These are phyloP conservation scores for Candida gigantensis DNA, from an alignment of 1,139 yeast genomes.

Conservation along the genomic window DNA sequence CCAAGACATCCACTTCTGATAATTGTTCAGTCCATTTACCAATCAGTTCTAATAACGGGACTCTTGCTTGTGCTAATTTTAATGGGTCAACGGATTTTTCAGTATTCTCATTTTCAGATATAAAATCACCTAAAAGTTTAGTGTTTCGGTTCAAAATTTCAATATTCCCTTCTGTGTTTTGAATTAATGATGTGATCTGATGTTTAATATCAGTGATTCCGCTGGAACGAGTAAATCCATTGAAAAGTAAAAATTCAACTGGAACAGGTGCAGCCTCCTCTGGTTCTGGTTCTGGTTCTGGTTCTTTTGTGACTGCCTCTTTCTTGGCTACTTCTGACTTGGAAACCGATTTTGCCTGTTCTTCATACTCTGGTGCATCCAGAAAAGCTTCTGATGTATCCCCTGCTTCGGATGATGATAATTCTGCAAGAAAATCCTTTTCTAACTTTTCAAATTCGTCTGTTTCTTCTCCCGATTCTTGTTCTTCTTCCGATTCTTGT, in stretches of 20 bases:
- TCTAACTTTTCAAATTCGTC: too few relatives aligned
- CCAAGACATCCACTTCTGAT: conserved; percentile 7
- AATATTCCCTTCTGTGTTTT: conserved; percentile 22
- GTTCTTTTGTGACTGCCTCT: conserved; percentile 9
- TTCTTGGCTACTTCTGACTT: conserved; percentile 10
- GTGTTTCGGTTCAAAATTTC: conserved; percentile 17
- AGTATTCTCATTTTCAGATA: conserved; percentile 13
- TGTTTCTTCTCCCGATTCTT: too few relatives aligned
- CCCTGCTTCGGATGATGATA: too few relatives aligned
- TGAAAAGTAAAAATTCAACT: conserved; percentile 15
- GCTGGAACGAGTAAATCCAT: conserved; percentile 13
- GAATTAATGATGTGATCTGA: conserved; percentile 16
- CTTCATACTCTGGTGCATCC: too few relatives aligned
- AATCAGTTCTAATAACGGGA: conserved; percentile 1
- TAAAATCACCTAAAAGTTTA: conserved; percentile 12
- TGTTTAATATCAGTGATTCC: conserved; percentile 8
- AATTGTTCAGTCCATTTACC: conserved; percentile 4
- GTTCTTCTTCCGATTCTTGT: too few relatives aligned
- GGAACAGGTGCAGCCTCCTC: conserved; percentile 6
- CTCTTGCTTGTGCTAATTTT: conserved; percentile 4
- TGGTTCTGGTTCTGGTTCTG: neutral
- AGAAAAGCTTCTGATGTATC: too few relatives aligned
- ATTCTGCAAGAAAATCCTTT: too few relatives aligned
- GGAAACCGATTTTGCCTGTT: too few relatives aligned
- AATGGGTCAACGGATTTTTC: conserved; percentile 1